Evolutionary conservation across 2,329 filamentous ascomycete genomes (phyloP).

Genomic region (Nemania diffusa): DNA sequence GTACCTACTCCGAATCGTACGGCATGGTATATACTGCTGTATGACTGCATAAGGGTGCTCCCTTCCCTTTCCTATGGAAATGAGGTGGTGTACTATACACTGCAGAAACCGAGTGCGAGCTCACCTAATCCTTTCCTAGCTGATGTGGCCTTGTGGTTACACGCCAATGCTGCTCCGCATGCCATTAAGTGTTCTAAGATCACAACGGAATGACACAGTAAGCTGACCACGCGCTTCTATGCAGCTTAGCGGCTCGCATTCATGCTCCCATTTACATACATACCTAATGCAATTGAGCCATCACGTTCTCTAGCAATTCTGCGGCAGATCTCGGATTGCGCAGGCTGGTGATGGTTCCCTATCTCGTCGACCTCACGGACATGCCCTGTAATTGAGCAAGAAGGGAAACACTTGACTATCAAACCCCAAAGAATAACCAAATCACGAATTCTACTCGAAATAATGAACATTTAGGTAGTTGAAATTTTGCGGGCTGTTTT

Average conservation of each 20-base stretch:
- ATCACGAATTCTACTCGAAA: not conserved
- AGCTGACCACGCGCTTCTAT: conserved; percentile 27
- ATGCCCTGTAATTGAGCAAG: not conserved
- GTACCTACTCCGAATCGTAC: not conserved
- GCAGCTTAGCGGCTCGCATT: conserved; percentile 1
- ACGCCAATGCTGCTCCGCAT: not conserved
- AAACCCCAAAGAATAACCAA: not conserved
- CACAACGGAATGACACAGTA: conserved; percentile 26
- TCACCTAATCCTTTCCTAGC: not conserved
- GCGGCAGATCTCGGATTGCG: conserved; percentile 7
- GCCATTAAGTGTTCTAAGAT: not conserved
- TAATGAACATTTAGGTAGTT: not conserved
- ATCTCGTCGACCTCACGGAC: not conserved
- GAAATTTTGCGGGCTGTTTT: conserved; percentile 12
- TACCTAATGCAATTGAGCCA: not conserved
- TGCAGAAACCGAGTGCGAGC: not conserved
- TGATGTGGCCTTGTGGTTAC: conserved; percentile 1
- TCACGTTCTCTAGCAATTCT: not conserved
- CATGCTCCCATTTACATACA: not conserved
- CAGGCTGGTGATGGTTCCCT: not conserved
- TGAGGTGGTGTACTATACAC: not conserved
- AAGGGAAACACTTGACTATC: not conserved
- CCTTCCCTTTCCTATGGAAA: not conserved
- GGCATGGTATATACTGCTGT: not conserved
- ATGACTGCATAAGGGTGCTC: not conserved